A percentile compares a stretch with the other conserved stretches of the same genome.
Conservation (phyloP, 2,329 filamentous ascomycete species). For the Xylaria sp. region DNA sequence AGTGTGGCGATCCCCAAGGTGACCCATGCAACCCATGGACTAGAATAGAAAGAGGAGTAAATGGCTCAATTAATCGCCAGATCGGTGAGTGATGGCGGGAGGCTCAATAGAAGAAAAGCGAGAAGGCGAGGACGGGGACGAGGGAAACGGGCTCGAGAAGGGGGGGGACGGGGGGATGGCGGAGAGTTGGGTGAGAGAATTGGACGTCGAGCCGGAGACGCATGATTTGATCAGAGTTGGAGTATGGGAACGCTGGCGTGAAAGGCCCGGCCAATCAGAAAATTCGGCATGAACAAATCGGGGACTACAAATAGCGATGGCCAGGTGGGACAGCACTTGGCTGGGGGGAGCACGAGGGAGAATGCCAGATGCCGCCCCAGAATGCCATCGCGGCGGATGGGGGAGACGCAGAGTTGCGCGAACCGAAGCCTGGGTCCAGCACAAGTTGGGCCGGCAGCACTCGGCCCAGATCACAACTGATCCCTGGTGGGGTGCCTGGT, state of each 20-base stretch:
- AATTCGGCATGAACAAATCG: conserved; percentile 39
- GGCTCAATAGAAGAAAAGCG: conserved; percentile 32
- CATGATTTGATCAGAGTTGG: conserved; percentile 40
- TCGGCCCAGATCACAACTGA: conserved; percentile 33
- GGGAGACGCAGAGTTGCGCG: not conserved
- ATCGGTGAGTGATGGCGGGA: conserved; percentile 34
- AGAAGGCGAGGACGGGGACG: conserved; percentile 37
- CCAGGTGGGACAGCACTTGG: conserved; percentile 16
- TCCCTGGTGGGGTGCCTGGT: conserved; percentile 25
- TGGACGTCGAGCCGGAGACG: conserved; percentile 31
- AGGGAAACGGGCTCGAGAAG: conserved; percentile 10
- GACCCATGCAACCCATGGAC: not conserved
- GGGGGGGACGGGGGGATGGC: conserved; percentile 30
- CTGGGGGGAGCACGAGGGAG: conserved; percentile 15
- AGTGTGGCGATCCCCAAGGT: not conserved
- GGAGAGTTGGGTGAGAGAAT: conserved; percentile 35
- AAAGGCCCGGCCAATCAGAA: conserved; percentile 48
- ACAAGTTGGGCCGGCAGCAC: too few species aligned
- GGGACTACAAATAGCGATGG: conserved; percentile 23
- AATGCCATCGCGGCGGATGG: conserved; percentile 14
- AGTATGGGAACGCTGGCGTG: conserved; percentile 23
- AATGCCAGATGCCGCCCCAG: not conserved
- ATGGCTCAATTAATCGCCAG: conserved; percentile 39
- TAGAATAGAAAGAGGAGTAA: conserved; percentile 21
- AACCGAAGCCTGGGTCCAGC: not conserved